phyloP scores from a whole-genome alignment of 1,284 basidiomycete species.

The Rhodotorula sp. region DNA sequence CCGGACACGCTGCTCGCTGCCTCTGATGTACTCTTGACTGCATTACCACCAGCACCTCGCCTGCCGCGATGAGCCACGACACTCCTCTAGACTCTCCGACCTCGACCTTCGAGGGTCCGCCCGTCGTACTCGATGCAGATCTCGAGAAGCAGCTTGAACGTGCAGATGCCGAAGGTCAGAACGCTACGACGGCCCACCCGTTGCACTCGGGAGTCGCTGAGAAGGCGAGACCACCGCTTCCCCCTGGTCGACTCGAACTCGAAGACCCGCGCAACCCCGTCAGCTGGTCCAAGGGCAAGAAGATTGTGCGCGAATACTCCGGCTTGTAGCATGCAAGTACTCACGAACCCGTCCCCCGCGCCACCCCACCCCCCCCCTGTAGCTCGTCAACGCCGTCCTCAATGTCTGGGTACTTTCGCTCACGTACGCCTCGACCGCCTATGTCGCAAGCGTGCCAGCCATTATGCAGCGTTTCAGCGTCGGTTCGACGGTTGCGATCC shows the following conservation, averaged over 20 bases:
- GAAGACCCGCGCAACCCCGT: constrained; percentile 25
- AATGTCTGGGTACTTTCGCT: constrained; percentile 32
- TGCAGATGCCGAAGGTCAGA: no score
- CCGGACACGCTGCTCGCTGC: no score
- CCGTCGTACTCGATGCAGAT: background rate
- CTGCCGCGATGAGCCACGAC: background rate
- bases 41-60: no score
- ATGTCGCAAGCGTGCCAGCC: constrained; percentile 17
- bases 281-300: constrained; percentile 18
- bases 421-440: constrained; percentile 36
- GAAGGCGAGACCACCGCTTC: background rate
- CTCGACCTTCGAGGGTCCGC: background rate
- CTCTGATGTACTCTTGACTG: no score
- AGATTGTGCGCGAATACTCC: constrained; percentile 6
- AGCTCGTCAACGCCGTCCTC: constrained; percentile 3
- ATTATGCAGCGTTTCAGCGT: constrained; percentile 15
- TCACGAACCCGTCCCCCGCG: no score
- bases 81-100: background rate
- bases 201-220: background rate
- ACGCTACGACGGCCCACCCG: no score
- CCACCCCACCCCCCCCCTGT: no score
- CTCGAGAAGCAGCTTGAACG: background rate
- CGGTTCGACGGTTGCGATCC: constrained; percentile 17
- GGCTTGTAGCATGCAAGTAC: background rate
- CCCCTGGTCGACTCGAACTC: background rate